Evolutionary conservation across 2,329 filamentous ascomycete species (phyloP).

Genomic region (Exophiala xenobiotica): DNA sequence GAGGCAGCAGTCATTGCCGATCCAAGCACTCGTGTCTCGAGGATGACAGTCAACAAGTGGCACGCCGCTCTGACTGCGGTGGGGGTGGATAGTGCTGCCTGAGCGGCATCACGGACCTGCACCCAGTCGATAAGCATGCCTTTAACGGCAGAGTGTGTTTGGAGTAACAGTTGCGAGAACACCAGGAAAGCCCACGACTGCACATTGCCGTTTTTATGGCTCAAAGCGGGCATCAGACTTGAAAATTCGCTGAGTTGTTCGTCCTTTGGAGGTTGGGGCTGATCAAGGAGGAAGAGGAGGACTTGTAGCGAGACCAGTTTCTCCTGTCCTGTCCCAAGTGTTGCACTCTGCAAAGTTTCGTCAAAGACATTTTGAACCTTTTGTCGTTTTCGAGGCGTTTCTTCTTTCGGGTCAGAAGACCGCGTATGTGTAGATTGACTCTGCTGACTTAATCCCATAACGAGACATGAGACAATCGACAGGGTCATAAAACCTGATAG

Average conservation of each 20-base stretch:
- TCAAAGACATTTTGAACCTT: slow-evolving; percentile 15
- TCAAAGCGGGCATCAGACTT: slow-evolving; percentile 9
- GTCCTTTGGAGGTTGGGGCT: slow-evolving; percentile 4
- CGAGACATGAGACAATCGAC: slow-evolving; percentile 41
- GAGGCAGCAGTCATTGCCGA: slow-evolving; percentile 6
- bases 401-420: slow-evolving; percentile 1
- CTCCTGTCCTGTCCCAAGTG: slow-evolving; percentile 10
- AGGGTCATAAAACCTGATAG: slow-evolving; percentile 43
- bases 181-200: slow-evolving; percentile 23
- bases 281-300: slow-evolving; percentile 22
- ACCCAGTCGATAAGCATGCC: slow-evolving; percentile 14
- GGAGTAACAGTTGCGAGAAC: slow-evolving; percentile 11
- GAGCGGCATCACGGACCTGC: slow-evolving; percentile 22
- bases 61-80: slow-evolving; percentile 22
- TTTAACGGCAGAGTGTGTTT: neutral
- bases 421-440: neutral
- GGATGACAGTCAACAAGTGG: slow-evolving; percentile 17
- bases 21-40: slow-evolving; percentile 11
- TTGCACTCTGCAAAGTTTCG: slow-evolving; percentile 13
- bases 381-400: slow-evolving; percentile 22
- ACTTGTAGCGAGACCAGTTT: slow-evolving; percentile 23
- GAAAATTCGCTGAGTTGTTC: slow-evolving; percentile 5
- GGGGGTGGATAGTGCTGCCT: slow-evolving; percentile 14
- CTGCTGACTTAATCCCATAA: slow-evolving; percentile 9
- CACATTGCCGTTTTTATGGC: slow-evolving; percentile 16